Evolutionary conservation across 441 rosid species (phyloP).

Genomic region (Viola pubescens): DNA sequence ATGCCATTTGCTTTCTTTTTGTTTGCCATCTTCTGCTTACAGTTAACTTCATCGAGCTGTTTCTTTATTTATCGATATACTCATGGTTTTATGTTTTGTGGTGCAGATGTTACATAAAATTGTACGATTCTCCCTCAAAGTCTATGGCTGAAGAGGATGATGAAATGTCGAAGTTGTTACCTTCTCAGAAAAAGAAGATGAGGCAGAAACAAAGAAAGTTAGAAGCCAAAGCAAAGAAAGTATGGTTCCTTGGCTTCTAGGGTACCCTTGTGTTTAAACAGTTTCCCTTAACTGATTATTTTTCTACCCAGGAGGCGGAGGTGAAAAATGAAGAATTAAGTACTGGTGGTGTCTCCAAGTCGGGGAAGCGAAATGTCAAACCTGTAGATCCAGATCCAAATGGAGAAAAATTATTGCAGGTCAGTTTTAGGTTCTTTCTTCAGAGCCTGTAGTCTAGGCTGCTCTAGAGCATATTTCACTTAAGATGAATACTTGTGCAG

Average conservation of each 20-base stretch:
- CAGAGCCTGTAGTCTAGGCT: slow-evolving; percentile 6
- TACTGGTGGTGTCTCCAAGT: slow-evolving; percentile 63
- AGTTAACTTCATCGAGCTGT: neutral
- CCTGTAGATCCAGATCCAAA: slow-evolving; percentile 96
- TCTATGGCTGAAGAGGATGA: slow-evolving; percentile 71
- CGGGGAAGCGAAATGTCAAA: slow-evolving; percentile 83
- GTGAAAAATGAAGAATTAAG: slow-evolving; percentile 77
- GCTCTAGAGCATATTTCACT: slow-evolving; percentile 2
- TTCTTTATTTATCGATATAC: no score
- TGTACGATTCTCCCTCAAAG: slow-evolving; percentile 78
- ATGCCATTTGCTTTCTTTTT: neutral
- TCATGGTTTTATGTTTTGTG: slow-evolving; percentile 14
- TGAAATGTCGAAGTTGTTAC: slow-evolving; percentile 69
- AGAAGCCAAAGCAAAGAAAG: slow-evolving; percentile 97
- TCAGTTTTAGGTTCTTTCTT: slow-evolving; percentile 21
- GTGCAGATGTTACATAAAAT: slow-evolving; percentile 84
- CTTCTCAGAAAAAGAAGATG: slow-evolving; percentile 92
- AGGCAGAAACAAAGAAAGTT: slow-evolving; percentile 90
- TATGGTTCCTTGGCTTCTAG: slow-evolving; percentile 25
- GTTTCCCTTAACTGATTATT: slow-evolving; percentile 18
- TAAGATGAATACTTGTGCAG: slow-evolving; percentile 28
- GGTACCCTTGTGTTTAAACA: slow-evolving; percentile 11
- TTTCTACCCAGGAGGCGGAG: slow-evolving; percentile 76
- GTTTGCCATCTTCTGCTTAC: neutral
- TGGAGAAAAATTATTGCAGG: slow-evolving; percentile 95